Evolutionary conservation across 164 flowering plant genomes (phyloP).

Genomic region (Sedum album): DNA sequence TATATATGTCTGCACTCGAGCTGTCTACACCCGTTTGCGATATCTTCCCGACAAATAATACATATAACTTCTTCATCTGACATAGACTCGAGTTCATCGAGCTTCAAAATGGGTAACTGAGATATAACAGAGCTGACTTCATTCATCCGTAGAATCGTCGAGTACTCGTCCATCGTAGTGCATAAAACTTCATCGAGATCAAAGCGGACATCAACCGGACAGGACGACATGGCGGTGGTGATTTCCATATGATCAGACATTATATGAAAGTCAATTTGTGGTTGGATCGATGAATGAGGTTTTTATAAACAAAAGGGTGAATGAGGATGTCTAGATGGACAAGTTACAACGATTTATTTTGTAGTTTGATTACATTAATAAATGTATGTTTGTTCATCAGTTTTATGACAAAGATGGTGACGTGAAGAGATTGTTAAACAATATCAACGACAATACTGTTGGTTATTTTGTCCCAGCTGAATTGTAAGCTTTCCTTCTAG

Average conservation of each 20-base stretch:
- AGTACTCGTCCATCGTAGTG: not conserved
- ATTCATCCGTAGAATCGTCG: not conserved
- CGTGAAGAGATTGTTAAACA: not conserved
- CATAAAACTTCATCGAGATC: not conserved
- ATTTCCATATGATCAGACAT: not conserved
- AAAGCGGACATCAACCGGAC: not conserved
- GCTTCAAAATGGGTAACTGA: not conserved
- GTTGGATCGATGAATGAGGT: not conserved
- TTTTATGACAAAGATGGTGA: not conserved
- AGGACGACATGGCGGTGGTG: not conserved
- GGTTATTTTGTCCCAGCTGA: not conserved
- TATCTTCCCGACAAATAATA: not conserved
- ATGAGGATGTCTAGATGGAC: not conserved
- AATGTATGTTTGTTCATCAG: not conserved
- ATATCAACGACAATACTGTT: not conserved
- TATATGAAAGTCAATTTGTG: not conserved
- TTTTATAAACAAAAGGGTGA: not conserved
- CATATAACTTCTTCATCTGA: not conserved
- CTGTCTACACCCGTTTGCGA: not conserved
- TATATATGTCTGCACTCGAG: slow-evolving; percentile 1
- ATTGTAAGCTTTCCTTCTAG: no score
- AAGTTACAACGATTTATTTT: not conserved
- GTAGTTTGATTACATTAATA: not conserved
- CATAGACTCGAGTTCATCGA: not conserved
- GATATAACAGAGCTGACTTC: not conserved